Evolutionary conservation across 2,329 filamentous ascomycete genomes (phyloP).

Genomic region (Tolypocladium guangdongense): DNA sequence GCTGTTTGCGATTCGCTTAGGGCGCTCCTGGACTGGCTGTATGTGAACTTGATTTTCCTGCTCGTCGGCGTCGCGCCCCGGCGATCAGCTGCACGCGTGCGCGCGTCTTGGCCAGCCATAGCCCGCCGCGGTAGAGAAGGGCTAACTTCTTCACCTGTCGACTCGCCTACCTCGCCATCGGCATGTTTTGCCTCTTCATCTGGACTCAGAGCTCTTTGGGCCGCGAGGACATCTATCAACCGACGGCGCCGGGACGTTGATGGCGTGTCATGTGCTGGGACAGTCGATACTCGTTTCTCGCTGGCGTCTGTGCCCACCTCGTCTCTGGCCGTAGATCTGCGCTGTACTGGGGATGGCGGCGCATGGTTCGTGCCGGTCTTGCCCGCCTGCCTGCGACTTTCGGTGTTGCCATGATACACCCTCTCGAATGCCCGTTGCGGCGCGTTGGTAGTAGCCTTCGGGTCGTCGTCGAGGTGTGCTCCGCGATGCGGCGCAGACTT

Average conservation of each 20-base stretch:
- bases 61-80: conserved; percentile 15
- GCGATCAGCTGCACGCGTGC: conserved; percentile 13
- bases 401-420: not conserved
- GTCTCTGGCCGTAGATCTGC: not conserved
- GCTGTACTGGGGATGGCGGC: not conserved
- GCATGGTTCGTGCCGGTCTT: not conserved
- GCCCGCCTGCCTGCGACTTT: not conserved
- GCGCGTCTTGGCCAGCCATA: conserved; percentile 3
- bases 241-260: conserved; percentile 4
- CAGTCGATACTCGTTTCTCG: not conserved
- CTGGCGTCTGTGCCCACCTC: not conserved
- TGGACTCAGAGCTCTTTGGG: conserved; percentile 1
- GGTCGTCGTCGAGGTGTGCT: not conserved
- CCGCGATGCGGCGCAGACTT: not conserved
- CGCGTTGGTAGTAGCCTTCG: not conserved
- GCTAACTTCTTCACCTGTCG: not conserved
- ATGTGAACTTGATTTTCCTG: conserved; percentile 23
- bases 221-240: conserved; percentile 9
- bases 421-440: not conserved
- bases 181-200: not conserved
- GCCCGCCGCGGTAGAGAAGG: not conserved
- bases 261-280: not conserved
- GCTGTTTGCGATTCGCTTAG: conserved; percentile 15
- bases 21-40: conserved; percentile 21
- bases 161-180: conserved; percentile 1